These are phyloP conservation scores for Debaryomyces robertsiae DNA, from an alignment of 1,139 yeast genomes.

Conservation along the genomic window DNA sequence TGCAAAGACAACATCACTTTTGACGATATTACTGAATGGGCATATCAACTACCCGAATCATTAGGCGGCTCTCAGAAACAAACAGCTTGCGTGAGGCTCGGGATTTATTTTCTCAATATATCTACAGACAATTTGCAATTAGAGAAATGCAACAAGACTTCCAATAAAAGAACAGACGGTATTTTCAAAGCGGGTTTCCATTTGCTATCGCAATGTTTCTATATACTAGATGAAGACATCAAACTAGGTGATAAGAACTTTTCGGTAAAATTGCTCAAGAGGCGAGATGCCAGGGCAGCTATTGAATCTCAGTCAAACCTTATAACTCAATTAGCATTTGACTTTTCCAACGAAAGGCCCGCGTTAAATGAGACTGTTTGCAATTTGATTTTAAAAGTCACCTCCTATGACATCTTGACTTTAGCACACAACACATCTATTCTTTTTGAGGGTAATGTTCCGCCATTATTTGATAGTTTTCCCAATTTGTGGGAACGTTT, in stretches of 20 bases:
- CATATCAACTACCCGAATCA: slow-evolving; percentile 34
- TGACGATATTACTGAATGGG: slow-evolving; percentile 48
- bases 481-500: slow-evolving; percentile 51
- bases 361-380: slow-evolving; percentile 28
- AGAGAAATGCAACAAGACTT: neutral
- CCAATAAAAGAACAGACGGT: neutral
- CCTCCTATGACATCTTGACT: slow-evolving; percentile 58
- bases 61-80: slow-evolving; percentile 43
- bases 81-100: slow-evolving; percentile 42
- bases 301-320: slow-evolving; percentile 32
- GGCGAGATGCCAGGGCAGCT: slow-evolving; percentile 39
- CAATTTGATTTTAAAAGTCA: slow-evolving; percentile 46
- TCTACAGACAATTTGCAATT: slow-evolving; percentile 12
- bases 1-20: slow-evolving; percentile 12
- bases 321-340: slow-evolving; percentile 26
- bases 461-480: slow-evolving; percentile 47
- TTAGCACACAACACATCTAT: slow-evolving; percentile 55
- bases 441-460: slow-evolving; percentile 39
- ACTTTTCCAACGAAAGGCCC: slow-evolving; percentile 13
- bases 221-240: slow-evolving; percentile 17
- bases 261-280: slow-evolving; percentile 27
- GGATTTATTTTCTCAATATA: slow-evolving; percentile 35
- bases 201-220: slow-evolving; percentile 16
- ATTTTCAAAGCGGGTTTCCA: slow-evolving; percentile 15
- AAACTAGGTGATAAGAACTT: slow-evolving; percentile 21